Evolutionary conservation across 306 rosid genomes (phyloP).

Genomic region (Quillaja saponaria): DNA sequence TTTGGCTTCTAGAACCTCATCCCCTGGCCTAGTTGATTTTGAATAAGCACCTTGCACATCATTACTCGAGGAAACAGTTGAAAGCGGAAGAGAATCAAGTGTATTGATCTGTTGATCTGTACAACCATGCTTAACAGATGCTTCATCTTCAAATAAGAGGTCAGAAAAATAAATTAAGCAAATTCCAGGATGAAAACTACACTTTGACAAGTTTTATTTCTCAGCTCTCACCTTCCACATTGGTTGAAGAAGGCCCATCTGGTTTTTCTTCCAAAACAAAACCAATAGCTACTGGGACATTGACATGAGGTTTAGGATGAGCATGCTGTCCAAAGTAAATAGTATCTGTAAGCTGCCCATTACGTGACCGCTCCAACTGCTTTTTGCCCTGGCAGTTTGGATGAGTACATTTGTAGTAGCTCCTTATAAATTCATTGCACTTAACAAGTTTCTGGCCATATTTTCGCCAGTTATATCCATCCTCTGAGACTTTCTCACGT

Average conservation of each 20-base stretch:
- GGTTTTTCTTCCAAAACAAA: constrained; percentile 43
- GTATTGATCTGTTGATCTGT: constrained; percentile 43
- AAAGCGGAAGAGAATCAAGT: constrained; percentile 32
- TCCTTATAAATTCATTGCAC: constrained; percentile 70
- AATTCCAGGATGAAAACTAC: constrained; percentile 37
- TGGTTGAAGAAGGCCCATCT: constrained; percentile 38
- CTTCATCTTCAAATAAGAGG: constrained; percentile 45
- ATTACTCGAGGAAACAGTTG: constrained; percentile 43
- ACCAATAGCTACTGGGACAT: constrained; percentile 48
- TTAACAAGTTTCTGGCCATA: constrained; percentile 89
- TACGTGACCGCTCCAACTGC: constrained; percentile 64
- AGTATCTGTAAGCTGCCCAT: constrained; percentile 62
- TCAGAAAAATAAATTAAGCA: constrained; percentile 39
- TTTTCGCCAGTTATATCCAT: constrained; percentile 94
- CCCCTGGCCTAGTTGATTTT: constrained; percentile 34
- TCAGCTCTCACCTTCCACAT: constrained; percentile 50
- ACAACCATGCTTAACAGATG: constrained; percentile 44
- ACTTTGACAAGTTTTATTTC: constrained; percentile 28
- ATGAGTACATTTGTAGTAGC: constrained; percentile 85
- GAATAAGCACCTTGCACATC: constrained; percentile 44
- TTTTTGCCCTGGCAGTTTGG: constrained; percentile 76
- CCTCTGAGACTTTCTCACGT: constrained; percentile 69
- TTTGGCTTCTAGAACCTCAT: constrained; percentile 58
- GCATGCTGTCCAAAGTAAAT: constrained; percentile 74
- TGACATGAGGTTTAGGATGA: constrained; percentile 68